Evolutionary conservation across 2,329 filamentous ascomycete genomes (phyloP).

Genomic region (Neurospora crassa): DNA sequence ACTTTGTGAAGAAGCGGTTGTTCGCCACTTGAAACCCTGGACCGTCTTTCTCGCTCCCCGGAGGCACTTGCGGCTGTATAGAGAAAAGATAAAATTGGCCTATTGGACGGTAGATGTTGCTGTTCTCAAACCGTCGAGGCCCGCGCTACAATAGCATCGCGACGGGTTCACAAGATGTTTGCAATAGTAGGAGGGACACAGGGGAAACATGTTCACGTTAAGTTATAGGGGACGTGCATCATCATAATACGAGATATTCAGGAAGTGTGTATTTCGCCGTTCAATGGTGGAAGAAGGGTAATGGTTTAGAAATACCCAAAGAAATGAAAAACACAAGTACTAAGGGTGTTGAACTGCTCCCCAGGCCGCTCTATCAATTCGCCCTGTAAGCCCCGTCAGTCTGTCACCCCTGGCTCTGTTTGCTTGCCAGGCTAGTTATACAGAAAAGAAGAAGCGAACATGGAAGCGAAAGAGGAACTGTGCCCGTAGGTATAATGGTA

Average conservation of each 20-base stretch:
- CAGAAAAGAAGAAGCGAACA: not conserved
- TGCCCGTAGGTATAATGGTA: slow-evolving; percentile 17
- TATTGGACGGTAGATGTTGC: not conserved
- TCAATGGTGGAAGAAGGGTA: not conserved
- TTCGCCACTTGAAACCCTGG: not conserved
- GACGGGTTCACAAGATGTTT: not conserved
- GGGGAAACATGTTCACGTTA: not conserved
- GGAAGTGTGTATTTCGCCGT: not conserved
- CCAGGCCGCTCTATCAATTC: not conserved
- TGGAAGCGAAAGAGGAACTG: slow-evolving; percentile 4
- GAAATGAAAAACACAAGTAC: not conserved
- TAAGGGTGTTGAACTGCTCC: not conserved
- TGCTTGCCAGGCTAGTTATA: not conserved
- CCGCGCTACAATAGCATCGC: not conserved
- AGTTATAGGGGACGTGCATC: not conserved
- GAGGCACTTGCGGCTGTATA: not conserved
- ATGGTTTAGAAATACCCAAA: not conserved
- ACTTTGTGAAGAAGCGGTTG: not conserved
- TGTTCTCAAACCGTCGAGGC: not conserved
- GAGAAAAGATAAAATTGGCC: not conserved
- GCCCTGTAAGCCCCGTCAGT: not conserved
- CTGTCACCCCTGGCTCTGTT: not conserved
- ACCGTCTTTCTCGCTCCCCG: not conserved
- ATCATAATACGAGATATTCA: not conserved
- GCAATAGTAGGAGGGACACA: not conserved